Conservation (phyloP, 2,329 filamentous ascomycete species). For the Trichoderma sp. region DNA sequence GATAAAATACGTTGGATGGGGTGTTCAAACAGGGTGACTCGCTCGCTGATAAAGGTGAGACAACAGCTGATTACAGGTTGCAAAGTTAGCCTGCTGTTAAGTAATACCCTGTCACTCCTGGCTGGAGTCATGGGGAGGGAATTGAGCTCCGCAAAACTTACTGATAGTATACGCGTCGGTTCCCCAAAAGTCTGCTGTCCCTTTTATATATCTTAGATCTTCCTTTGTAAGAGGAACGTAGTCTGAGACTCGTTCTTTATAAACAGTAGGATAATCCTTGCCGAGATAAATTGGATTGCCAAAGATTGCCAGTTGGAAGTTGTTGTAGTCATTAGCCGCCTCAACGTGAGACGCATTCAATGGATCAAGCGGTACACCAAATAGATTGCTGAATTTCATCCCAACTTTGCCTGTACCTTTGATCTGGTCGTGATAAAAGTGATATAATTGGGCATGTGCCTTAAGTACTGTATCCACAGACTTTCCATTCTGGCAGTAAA, state of each 20-base stretch:
- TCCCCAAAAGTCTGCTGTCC: too few relatives aligned
- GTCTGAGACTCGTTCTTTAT: conserved; percentile 40
- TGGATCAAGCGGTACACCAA: conserved; percentile 49
- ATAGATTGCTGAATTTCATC: conserved; percentile 54
- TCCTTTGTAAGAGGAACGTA: too few relatives aligned
- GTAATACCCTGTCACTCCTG: too few relatives aligned
- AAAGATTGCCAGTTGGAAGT: conserved; percentile 51
- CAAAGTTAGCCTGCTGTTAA: too few relatives aligned
- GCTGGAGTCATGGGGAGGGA: too few relatives aligned
- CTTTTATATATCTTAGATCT: too few relatives aligned
- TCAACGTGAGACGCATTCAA: conserved; percentile 43
- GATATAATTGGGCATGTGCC: conserved; percentile 51
- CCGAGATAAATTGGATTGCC: conserved; percentile 56
- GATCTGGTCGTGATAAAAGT: conserved; percentile 57
- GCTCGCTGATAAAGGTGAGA: conserved; percentile 35
- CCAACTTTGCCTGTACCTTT: conserved; percentile 46
- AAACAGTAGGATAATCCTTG: conserved; percentile 50
- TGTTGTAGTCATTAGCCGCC: conserved; percentile 49
- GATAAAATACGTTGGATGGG: conserved; percentile 37
- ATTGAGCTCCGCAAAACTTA: too few relatives aligned
- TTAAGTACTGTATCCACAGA: conserved; percentile 45
- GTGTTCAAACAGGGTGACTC: neutral
- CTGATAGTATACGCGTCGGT: too few relatives aligned
- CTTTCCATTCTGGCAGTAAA: conserved; percentile 43
- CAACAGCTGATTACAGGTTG: too few relatives aligned